Base-by-base conservation (phyloP, 2,329 filamentous ascomycete genomes). In the Penicillium frequentans region DNA sequence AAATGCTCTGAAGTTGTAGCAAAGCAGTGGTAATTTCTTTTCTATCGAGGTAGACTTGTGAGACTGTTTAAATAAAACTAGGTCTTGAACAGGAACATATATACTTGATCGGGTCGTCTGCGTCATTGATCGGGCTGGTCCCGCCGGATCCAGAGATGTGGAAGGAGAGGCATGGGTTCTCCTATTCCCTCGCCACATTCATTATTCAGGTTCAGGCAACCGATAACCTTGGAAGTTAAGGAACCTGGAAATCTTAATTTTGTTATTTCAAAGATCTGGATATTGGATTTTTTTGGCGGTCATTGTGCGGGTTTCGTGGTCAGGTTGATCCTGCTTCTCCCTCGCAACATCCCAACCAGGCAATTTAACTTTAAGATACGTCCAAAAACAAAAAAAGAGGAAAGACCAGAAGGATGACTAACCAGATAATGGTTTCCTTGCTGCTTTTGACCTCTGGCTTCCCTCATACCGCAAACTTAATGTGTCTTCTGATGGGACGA, bases 121-220 rank as follows among this genome's bases (percentile, higher is more conserved):
- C 57, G 57, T 59, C 57, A 59, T 59, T 37, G 21, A 10, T 44
- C 9, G 13, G 11, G n/a, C 9, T 52, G 26, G 43, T 59, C 21
- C 47, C 54, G 10, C 39, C 43, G 54, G 49, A 46, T 39, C 48
- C 19, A 42, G 16, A 39, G 3, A 9, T 9, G 3, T 39, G n/a
- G n/a, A 19, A n/a, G 35, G n/a, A 39, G 29, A 37, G n/a, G 35
- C n/a, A 19, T 39, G n/a, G 7, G 19, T 39, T 39, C n/a, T 39
- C 16, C n/a, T 8, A 10, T n/a, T 39, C 7, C 35, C n/a, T 11
- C 5, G n/a, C 35, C 35, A 39, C 0, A 45, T 26, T 24, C 6
- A 4, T 16, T n/a, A 21, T 14, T 50, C 27, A n/a, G 29, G 13
- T 27, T 37, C 47, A 37, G n/a, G 26, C 3, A 29, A n/a, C 11